Base-by-base conservation (phyloP, 2,329 filamentous ascomycete genomes). In the Didymella pomorum region DNA sequence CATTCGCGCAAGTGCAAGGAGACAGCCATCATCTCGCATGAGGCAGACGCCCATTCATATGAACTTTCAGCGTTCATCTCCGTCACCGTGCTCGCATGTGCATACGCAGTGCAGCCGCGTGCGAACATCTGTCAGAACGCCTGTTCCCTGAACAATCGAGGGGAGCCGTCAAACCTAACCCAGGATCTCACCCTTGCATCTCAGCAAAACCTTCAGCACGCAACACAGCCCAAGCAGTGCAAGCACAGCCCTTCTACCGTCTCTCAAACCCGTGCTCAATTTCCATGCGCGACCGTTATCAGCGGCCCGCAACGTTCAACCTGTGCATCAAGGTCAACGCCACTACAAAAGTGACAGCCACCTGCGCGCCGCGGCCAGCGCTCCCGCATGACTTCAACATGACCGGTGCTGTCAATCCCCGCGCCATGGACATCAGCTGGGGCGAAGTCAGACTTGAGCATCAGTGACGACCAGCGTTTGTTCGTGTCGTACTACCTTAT, bases 401-500 rank as follows among this genome's bases (percentile, higher is more conserved):
- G 48, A 39, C 49, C 16, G 23, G 37, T 52, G 14, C 49, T 37
- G 21, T 31, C 55, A 48, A 18, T 37, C 14, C 16, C 37, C 14
- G 43, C 43, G 42, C 26, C 43, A 25, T 31, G 44, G 25, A 18
- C 33, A n/a, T 14, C 25, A 16, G n/a, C 3, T 2, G n/a, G 6
- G 11, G 33, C 31, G 42, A 26, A 25, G 41, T 45, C 21, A 11
- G 41, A n/a, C 41, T 43, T n/a, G 21, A 23, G 4, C 6, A 43
- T 37, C 29, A 16, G 41, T 16, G 23, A 35, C 20, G 42, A 42
- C 20, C 29, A 31, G 42, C 26, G 6, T 44, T 52, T 42, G 42
- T 52, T 52, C 48, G 42, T 52, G 42, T 21, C 29, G 48, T 48
- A 52, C 43, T 44, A 52, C 43, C 43, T 11, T 7, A 49, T 48